Evolutionary conservation across 352 stramenopile genomes (phyloP).

Genomic region (Halophytophthora batemanensis): DNA sequence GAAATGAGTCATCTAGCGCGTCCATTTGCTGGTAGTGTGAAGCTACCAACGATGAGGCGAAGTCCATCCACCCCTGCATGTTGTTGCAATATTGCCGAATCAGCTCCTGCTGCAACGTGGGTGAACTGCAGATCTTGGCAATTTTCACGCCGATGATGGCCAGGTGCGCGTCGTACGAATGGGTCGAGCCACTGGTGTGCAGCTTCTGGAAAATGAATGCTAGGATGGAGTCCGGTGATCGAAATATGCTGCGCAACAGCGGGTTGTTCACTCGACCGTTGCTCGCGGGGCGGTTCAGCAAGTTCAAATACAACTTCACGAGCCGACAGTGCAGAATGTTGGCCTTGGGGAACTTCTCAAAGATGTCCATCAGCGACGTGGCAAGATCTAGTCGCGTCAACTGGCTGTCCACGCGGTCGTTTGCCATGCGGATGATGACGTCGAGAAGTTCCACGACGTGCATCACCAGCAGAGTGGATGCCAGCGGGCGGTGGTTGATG

Average conservation of each 20-base stretch:
- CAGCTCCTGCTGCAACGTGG: conserved; percentile 69
- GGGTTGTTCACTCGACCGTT: conserved; percentile 75
- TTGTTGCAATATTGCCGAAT: conserved; percentile 73
- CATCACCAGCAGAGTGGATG: conserved; percentile 58
- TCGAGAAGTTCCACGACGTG: conserved; percentile 69
- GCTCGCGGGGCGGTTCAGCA: conserved; percentile 59
- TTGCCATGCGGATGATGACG: conserved; percentile 54
- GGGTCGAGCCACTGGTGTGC: conserved; percentile 37
- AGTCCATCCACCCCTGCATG: conserved; percentile 60
- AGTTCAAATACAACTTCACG: conserved; percentile 64
- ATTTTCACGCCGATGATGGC: conserved; percentile 79
- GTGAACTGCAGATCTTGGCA: conserved; percentile 73
- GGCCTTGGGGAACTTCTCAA: conserved; percentile 65
- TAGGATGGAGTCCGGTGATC: conserved; percentile 60
- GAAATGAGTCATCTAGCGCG: conserved; percentile 52
- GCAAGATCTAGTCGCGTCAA: conserved; percentile 54
- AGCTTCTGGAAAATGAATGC: conserved; percentile 71
- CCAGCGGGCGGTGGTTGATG: conserved; percentile 59
- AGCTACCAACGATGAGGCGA: conserved; percentile 61
- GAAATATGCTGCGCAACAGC: conserved; percentile 67
- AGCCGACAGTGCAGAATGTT: conserved; percentile 74
- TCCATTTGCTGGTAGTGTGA: conserved; percentile 78
- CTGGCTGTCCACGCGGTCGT: conserved; percentile 53
- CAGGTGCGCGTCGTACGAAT: conserved; percentile 69
- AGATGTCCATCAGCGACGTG: conserved; percentile 63